These are phyloP conservation scores for Knoxdaviesia proteae DNA, from an alignment of 2,329 filamentous ascomycete genomes.

Conservation along the genomic window DNA sequence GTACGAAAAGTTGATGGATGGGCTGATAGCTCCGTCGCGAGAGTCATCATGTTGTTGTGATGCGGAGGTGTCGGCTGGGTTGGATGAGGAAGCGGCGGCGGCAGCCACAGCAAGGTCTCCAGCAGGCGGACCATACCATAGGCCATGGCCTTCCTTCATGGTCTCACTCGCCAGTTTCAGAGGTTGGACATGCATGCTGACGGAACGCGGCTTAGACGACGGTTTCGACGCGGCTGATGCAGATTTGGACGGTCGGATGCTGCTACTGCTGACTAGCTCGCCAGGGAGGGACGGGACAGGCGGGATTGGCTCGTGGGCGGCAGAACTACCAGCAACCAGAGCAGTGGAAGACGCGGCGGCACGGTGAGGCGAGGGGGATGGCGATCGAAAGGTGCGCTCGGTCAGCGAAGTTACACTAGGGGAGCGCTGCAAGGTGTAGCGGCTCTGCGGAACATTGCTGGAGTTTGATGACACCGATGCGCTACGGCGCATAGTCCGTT, in stretches of 20 bases:
- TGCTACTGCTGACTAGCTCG: no score
- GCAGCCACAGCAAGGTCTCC: constrained; percentile 15
- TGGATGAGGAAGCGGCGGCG: not conserved
- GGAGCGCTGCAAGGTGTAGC: constrained; percentile 25
- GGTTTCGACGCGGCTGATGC: constrained; percentile 2
- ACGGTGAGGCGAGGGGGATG: constrained; percentile 35
- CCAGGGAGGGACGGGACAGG: constrained; percentile 56
- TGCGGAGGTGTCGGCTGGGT: constrained; percentile 17
- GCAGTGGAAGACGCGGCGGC: constrained; percentile 11
- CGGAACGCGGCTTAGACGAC: constrained; percentile 17
- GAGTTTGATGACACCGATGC: constrained; percentile 49
- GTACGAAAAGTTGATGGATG: constrained; percentile 39
- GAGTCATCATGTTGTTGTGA: constrained; percentile 17
- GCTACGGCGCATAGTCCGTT: constrained; percentile 56
- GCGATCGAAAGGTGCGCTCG: constrained; percentile 67
- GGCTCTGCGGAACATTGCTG: constrained; percentile 18
- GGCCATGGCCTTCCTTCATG: constrained; percentile 18
- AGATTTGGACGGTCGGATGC: not conserved
- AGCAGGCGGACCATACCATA: constrained; percentile 28
- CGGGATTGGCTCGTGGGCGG: constrained; percentile 17
- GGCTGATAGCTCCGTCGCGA: constrained; percentile 23
- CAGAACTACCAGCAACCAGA: not conserved
- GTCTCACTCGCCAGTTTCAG: constrained; percentile 33
- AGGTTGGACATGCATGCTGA: constrained; percentile 24
- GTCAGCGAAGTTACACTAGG: constrained; percentile 68